A percentile compares a stretch with the other conserved stretches of the same genome.
Conservation (phyloP, 768 basidiomycete genomes). For the Lentinula raphanica region DNA sequence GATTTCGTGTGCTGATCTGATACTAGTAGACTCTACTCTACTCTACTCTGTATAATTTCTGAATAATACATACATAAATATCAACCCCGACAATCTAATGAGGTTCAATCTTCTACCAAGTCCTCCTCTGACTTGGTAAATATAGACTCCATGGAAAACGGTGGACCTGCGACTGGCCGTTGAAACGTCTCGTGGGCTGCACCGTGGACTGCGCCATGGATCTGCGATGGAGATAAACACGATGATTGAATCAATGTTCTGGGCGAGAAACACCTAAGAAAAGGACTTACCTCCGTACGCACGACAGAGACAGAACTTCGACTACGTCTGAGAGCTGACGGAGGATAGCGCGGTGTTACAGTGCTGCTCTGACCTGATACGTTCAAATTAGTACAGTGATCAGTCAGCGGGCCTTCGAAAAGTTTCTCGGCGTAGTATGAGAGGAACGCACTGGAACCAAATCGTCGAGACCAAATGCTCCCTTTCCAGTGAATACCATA, state of each 20-base stretch:
- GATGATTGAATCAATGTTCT: not conserved
- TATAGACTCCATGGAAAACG: conserved; percentile 4
- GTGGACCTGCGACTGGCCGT: not conserved
- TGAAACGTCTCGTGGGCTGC: not conserved
- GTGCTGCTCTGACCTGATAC: not conserved
- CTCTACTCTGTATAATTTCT: not conserved
- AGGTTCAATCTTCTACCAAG: not conserved
- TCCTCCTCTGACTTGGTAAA: not conserved
- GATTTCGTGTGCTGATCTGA: too few species aligned
- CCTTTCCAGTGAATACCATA: not conserved
- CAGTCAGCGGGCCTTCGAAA: not conserved
- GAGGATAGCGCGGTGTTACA: not conserved
- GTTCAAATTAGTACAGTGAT: not conserved
- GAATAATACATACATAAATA: not conserved
- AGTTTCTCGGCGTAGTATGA: not conserved
- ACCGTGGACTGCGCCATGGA: not conserved
- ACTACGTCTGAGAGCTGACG: not conserved
- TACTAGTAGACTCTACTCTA: not conserved
- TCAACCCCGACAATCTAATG: too few species aligned
- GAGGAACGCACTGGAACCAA: not conserved
- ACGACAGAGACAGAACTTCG: not conserved
- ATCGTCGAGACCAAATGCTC: not conserved
- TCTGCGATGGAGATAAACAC: not conserved
- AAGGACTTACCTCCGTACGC: not conserved
- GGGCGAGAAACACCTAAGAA: not conserved